Base-by-base conservation (phyloP, 768 basidiomycete species). In the Russula earlei region DNA sequence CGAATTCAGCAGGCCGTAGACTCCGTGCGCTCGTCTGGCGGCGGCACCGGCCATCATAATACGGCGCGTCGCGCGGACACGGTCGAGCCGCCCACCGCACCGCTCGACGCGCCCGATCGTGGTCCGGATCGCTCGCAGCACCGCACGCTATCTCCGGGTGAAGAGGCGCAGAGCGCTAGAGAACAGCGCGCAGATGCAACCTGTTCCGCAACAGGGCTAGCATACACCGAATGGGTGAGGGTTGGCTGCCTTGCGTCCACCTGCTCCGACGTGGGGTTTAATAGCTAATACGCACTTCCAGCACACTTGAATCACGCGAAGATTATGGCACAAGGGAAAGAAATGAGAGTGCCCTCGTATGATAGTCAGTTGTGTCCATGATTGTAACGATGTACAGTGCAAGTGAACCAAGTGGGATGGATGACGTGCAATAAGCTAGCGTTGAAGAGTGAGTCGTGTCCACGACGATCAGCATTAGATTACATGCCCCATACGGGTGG, bases 221-320 rank as follows among this genome's bases (percentile, higher is more conserved):
- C 44, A n/a, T 36, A 48, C 19, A 43, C 59, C 11, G 49, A 60
- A 31, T 44, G 46, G n/a, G 56, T 59, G 46, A 55, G n/a, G n/a
- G 57, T 12, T 0, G 29, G 45, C 19, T 2, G 4, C 17, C n/a
- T 9, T 1, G 1, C 4, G 5, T 2, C 15, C 17, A 22, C 7
- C 27, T 19, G 24, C 20, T 48, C 22, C 4, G n/a, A n/a, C 4
- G 11, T 36, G 10, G 14, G 20, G 10, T 20, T 15, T 24, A 3
- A 1, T 38, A 25, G 2, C 37, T 52, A 25, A 51, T 19, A 11
- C 29, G 22, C 7, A 5, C 24, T 24, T 47, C 14, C 34, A 17
- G 11, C n/a, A 20, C 17, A 15, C 19, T 19, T 34, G 25, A 17
- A 12, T 38, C 29, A 17, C 17, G n/a, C 24, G 1, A 15, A n/a